Percentiles rank a stretch among this genome's conserved stretches.
Evolutionary conservation across 139 green algal species (phyloP).

Genomic region (Asterochloris erici): DNA sequence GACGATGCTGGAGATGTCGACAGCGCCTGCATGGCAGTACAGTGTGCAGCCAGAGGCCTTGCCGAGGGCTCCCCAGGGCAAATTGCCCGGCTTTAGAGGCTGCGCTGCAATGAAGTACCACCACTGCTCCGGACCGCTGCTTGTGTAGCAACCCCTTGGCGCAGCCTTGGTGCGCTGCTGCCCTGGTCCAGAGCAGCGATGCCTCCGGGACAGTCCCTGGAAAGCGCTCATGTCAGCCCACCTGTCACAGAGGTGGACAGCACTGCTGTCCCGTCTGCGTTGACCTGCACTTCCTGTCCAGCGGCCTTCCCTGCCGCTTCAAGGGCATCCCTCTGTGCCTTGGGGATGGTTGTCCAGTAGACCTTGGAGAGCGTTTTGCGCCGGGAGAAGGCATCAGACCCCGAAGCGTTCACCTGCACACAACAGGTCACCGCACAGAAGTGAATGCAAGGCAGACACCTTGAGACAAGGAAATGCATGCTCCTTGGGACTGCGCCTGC

Average conservation of each 20-base stretch:
- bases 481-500: no score
- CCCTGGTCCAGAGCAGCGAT: neutral
- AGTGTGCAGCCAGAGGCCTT: no score
- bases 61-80: no score
- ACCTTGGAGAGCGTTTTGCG: slow-evolving; percentile 22
- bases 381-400: slow-evolving; percentile 46
- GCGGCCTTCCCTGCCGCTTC: neutral
- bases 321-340: slow-evolving; percentile 3
- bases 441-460: no score
- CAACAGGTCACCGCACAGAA: neutral
- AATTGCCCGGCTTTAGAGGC: neutral
- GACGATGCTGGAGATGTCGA: neutral
- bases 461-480: no score
- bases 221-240: neutral
- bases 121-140: neutral
- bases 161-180: neutral
- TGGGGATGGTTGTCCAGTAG: slow-evolving; percentile 23
- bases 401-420: neutral
- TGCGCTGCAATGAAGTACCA: neutral
- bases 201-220: neutral
- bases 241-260: slow-evolving; percentile 1
- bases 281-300: neutral
- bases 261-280: slow-evolving; percentile 4
- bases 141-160: neutral
- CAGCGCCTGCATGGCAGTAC: neutral